Percentiles rank a stretch among this genome's conserved stretches.
Conservation (phyloP, 768 basidiomycete genomes). For the Clitopilus passeckerianus region DNA sequence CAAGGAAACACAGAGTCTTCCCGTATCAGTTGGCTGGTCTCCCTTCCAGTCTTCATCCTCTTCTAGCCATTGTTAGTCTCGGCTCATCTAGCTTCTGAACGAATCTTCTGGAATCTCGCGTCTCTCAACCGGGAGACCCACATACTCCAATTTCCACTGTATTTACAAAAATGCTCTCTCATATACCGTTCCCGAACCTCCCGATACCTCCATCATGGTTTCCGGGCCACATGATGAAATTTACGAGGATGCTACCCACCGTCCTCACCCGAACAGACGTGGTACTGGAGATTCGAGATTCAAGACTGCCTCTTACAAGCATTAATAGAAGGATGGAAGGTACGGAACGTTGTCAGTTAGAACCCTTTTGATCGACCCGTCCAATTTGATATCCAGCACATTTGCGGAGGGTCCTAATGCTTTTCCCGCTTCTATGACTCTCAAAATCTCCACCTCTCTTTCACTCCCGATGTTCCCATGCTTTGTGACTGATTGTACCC, state of each 20-base stretch:
- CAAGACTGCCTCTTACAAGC: constrained; percentile 88
- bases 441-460: neutral
- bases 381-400: neutral
- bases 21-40: no score
- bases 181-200: constrained; percentile 38
- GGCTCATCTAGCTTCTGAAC: no score
- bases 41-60: no score
- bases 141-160: no score
- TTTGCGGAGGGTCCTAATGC: no score
- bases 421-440: neutral
- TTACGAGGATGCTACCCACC: constrained; percentile 69
- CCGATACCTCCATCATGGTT: constrained; percentile 88
- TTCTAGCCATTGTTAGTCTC: no score
- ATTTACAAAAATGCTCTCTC: constrained; percentile 13
- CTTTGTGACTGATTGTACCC: neutral
- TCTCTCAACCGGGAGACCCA: no score
- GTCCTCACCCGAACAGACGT: constrained; percentile 82
- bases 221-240: constrained; percentile 93
- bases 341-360: constrained; percentile 31
- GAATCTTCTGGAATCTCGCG: no score
- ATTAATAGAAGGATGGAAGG: constrained; percentile 90
- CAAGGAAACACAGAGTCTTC: no score
- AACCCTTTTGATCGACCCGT: constrained; percentile 14
- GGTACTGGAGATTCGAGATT: constrained; percentile 92
- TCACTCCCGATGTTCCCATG: neutral